Conservation (phyloP, 164 flowering plant species). For the Chimonanthus salicifolius region DNA sequence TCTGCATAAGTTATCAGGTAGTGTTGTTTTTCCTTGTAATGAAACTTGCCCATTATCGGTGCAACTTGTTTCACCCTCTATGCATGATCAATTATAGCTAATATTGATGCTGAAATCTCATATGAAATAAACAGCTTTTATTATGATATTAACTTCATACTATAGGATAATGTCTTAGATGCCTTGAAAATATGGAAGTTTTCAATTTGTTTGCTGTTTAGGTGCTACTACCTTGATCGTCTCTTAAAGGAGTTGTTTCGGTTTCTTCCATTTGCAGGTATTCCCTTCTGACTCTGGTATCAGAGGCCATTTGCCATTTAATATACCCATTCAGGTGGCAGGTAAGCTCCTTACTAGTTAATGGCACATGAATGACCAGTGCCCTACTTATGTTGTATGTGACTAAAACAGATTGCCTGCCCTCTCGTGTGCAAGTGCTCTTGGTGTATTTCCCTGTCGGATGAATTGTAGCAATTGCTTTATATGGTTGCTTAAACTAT, state of each 20-base stretch:
- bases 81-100: too few relatives aligned
- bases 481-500: not conserved
- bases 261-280: conserved; percentile 45
- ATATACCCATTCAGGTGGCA: conserved; percentile 98
- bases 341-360: conserved; percentile 36
- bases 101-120: too few relatives aligned
- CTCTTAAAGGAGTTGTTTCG: not conserved
- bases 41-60: too few relatives aligned
- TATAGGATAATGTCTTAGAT: not conserved
- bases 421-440: not conserved
- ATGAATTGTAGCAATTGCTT: not conserved
- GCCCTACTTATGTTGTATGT: not conserved
- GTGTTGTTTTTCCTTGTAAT: too few relatives aligned
- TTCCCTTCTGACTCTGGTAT: conserved; percentile 81
- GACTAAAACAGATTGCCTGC: not conserved
- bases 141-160: not conserved
- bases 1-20: too few relatives aligned
- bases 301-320: conserved; percentile 97
- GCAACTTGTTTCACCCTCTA: too few relatives aligned
- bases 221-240: not conserved
- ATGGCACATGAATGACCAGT: not conserved
- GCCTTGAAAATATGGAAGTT: not conserved
- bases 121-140: too few relatives aligned
- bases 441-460: not conserved
- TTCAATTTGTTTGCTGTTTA: not conserved